Evolutionary conservation across 306 rosid species (phyloP).

Genomic region (Cotoneaster glaucophyllus): DNA sequence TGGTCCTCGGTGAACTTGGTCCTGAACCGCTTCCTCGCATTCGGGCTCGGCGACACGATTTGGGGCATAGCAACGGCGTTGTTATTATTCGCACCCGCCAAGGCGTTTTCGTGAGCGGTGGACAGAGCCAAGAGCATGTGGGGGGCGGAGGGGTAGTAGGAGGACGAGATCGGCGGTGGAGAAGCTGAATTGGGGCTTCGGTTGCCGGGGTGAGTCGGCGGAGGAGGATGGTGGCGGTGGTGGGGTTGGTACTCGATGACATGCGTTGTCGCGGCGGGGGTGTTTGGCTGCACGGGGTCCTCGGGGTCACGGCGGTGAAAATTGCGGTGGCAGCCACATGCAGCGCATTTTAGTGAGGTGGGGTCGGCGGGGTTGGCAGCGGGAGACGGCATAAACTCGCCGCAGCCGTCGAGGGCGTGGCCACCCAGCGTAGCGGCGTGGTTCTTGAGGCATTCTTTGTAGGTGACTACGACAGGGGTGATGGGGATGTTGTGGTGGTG

Average conservation of each 20-base stretch:
- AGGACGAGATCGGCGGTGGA: conserved; percentile 95
- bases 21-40: conserved; percentile 55
- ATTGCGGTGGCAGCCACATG: conserved; percentile 95
- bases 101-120: conserved; percentile 20
- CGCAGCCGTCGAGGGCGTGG: conserved; percentile 88
- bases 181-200: conserved; percentile 81
- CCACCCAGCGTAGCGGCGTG: conserved; percentile 87
- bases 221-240: conserved; percentile 59
- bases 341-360: conserved; percentile 80
- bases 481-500: conserved; percentile 1
- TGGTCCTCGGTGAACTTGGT: conserved; percentile 74
- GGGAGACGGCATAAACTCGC: conserved; percentile 93
- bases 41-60: conserved; percentile 11
- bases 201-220: conserved; percentile 19
- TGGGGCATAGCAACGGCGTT: conserved; percentile 13
- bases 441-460: conserved; percentile 84
- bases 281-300: conserved; percentile 32
- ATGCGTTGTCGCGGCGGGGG: conserved; percentile 24
- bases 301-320: conserved; percentile 97
- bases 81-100: neutral
- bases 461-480: conserved; percentile 25
- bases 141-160: conserved; percentile 89
- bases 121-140: conserved; percentile 90
- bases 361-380: conserved; percentile 56
- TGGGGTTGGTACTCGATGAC: conserved; percentile 78